Evolutionary conservation across 1,139 yeast species (phyloP).

Genomic region (Yamadazyma triangularis): DNA sequence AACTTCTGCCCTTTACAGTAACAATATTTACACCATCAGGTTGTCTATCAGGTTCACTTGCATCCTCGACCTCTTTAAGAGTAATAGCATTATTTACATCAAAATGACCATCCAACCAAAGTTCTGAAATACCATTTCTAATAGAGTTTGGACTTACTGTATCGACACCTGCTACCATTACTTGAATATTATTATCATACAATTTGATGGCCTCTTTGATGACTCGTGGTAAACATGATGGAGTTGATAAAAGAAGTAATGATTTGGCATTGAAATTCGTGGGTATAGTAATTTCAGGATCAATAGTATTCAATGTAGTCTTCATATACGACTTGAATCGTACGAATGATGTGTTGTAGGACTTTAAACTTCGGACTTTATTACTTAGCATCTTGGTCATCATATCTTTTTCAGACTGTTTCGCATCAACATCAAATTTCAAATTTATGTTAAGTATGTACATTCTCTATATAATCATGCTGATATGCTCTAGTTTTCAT

Average conservation of each 20-base stretch:
- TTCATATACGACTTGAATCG: no score
- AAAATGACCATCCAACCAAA: conserved; percentile 40
- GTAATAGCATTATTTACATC: conserved; percentile 18
- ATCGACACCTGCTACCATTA: conserved; percentile 48
- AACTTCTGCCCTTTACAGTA: conserved; percentile 26
- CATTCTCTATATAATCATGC: no score
- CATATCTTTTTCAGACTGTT: no score
- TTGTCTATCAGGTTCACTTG: conserved; percentile 20
- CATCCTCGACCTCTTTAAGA: conserved; percentile 17
- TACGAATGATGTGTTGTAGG: no score
- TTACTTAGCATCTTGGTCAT: no score
- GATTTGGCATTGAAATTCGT: conserved; percentile 10
- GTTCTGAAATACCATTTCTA: conserved; percentile 42
- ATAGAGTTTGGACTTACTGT: conserved; percentile 30
- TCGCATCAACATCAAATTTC: no score
- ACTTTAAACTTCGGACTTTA: no score
- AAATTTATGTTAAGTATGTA: no score
- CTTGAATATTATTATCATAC: conserved; percentile 30
- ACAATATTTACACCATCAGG: conserved; percentile 35
- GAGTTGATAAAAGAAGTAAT: conserved; percentile 38
- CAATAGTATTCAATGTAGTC: neutral
- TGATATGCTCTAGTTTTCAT: no score
- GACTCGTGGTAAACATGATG: conserved; percentile 31
- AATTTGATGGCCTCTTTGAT: conserved; percentile 29
- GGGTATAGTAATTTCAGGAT: neutral